phyloP scores from a whole-genome alignment of 2,329 filamentous ascomycete genomes.

The Paraconiothyrium sp. region DNA sequence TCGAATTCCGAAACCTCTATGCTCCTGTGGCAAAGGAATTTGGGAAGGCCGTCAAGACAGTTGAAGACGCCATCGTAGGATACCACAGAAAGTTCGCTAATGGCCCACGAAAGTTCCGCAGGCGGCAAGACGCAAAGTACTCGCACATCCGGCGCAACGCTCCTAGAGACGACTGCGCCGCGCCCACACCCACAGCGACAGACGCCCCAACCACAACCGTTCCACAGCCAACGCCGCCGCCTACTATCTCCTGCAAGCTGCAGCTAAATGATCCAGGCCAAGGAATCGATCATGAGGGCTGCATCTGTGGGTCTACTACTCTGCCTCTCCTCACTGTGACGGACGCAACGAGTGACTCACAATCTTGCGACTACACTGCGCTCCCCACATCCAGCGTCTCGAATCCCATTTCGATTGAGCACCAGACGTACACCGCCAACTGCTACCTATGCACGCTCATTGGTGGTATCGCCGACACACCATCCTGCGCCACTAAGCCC shows the following conservation, averaged over 20 bases:
- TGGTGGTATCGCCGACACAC: slow-evolving; percentile 10
- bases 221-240: slow-evolving; percentile 6
- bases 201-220: slow-evolving; percentile 14
- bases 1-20: too few relatives aligned
- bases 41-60: too few relatives aligned
- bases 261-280: slow-evolving; percentile 14
- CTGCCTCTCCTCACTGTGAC: slow-evolving; percentile 9
- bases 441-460: slow-evolving; percentile 12
- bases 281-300: slow-evolving; percentile 11
- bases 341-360: background rate
- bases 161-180: background rate
- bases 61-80: background rate
- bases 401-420: slow-evolving; percentile 12
- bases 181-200: background rate
- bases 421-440: background rate
- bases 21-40: too few relatives aligned
- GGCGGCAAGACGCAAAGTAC: background rate
- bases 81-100: background rate
- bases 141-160: background rate
- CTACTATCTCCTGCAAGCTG: background rate
- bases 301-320: slow-evolving; percentile 13
- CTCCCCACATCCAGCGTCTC: slow-evolving; percentile 1
- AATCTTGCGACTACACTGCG: slow-evolving; percentile 16
- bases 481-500: slow-evolving; percentile 7
- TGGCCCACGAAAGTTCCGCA: background rate